Conservation (phyloP, 2,329 filamentous ascomycete species). For the Penicillium hordei region DNA sequence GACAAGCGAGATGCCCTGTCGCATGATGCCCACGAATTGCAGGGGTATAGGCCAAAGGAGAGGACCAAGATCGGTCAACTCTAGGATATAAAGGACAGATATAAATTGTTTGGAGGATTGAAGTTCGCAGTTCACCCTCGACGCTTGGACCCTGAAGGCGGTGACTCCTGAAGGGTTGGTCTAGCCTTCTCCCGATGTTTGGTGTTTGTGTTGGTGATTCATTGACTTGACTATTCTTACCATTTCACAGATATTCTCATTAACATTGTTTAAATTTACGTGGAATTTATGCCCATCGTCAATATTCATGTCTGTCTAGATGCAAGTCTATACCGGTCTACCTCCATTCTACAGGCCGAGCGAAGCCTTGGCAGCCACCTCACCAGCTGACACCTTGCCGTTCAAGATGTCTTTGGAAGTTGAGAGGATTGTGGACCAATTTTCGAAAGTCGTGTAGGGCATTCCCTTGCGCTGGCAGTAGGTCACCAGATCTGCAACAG, state of each 20-base stretch:
- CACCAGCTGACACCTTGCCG: constrained; percentile 68
- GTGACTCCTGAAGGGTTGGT: constrained; percentile 26
- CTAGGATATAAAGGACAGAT: constrained; percentile 17
- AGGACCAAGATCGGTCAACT: constrained; percentile 33
- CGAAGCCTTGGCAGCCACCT: constrained; percentile 56
- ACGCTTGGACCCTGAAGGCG: constrained; percentile 30
- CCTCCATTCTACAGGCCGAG: constrained; percentile 8
- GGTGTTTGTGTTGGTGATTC: not conserved
- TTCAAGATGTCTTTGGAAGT: constrained; percentile 75
- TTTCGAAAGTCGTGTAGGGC: constrained; percentile 82
- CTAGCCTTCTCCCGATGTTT: not conserved
- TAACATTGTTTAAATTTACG: not conserved
- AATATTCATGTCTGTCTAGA: constrained; percentile 6
- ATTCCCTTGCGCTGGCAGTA: constrained; percentile 83
- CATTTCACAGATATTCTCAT: not conserved
- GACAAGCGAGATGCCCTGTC: constrained; percentile 27
- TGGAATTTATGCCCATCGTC: not conserved
- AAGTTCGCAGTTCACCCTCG: constrained; percentile 14
- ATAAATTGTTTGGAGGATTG: constrained; percentile 4
- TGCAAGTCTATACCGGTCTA: constrained; percentile 10
- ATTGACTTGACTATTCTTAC: not conserved
- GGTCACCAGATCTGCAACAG: constrained; percentile 69
- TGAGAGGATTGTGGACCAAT: constrained; percentile 76
- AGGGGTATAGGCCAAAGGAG: constrained; percentile 22
- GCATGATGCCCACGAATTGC: constrained; percentile 31